Evolutionary conservation across 768 basidiomycete genomes (phyloP), one percentile per base, ranked within the genome.

Genomic region (Chalciporus chontae): DNA sequence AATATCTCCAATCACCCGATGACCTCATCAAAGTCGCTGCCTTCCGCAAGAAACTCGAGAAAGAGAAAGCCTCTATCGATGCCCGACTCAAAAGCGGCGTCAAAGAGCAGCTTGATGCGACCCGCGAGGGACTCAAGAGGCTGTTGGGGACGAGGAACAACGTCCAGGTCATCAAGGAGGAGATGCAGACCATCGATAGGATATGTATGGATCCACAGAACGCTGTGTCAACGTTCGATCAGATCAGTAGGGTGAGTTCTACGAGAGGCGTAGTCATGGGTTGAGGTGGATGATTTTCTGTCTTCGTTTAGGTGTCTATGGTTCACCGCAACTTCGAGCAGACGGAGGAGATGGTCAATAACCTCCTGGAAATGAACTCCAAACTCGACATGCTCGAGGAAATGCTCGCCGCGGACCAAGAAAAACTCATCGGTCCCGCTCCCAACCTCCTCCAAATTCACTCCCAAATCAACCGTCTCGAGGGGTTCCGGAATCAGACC

Each of bases 11-110:
- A 60, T 89, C 90, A 18, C 94, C 94, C 1, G 93, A 95, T 61
- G 94, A 96, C 70, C 86, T 98, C 48, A 73, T 83, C 56, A 96
- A 96, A 69, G 81, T 97, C 29, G 77, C 81, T 1, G 81, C 91
- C 0, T 92, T 91, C 63, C 81, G 92, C 54, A 95, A 94, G 75
- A 94, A 94, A 62, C 79, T 97, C 39, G 87, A 94, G 69, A 97
- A 97, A 69, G 95, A 98, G 70, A 95, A 96, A 70, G 84, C 92
- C 0, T 90, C 92, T 8, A 89, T 98, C 52, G 91, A 96, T 62
- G 84, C 87, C 4, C 80, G 93, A 61, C 81, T 98, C 41, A 88
- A 93, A 63, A 86, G 79, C 48, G 91, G 93, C 9, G 93, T 95
- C 56, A 92, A 89, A 67, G 90, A 94, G 52, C 95, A 98, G 65